Evolutionary conservation across 352 stramenopile species (phyloP), one percentile per base, ranked within the genome.

Genomic region (Phytophthora rubi): DNA sequence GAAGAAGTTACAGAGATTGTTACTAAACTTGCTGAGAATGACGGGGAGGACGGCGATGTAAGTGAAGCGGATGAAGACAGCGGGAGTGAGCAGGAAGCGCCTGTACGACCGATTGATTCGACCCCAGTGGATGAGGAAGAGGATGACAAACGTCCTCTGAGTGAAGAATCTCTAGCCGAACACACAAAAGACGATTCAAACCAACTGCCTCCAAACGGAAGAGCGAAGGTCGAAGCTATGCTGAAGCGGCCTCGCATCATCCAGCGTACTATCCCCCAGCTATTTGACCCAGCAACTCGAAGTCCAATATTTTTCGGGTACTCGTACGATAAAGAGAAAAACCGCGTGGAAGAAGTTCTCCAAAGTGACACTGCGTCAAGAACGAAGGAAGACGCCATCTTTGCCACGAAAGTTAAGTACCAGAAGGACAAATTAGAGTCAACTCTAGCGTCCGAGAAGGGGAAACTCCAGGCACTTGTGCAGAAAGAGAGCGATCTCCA

Each of bases 281-380:
- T 64, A 4, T 92, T 91, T 44, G 75, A 95, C 48, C 49, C 80
- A 9, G 56, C 72, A 2, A 72, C 65, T 6, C 70, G 84, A 26
- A 92, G 72, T 54, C 86, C 86, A 0, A 70, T 91, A 4, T 94
- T 92, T 65, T 95, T 95, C 59, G 85, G 88, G 1, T 94, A 92
- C 55, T 77, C 80, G 0, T 67, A 73, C 3, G 70, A 84, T 39
- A 88, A 82, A 16, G 65, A 76, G 4, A 70, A 37, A 2, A 79
- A 88, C 42, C 69, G 77, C 35, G 63, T 91, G 13, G 72, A 75
- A 2, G 74, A 81, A 39, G 70, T 59, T 28, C 47, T 87, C 4
- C 65, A 66, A 6, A 75, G 77, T 26, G 71, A 90, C 62, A 49
- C 44, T 47, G 64, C 45, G 4, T 45, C 77, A 0, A 70, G 55